Percentiles rank a stretch among this genome's conserved stretches.
These are phyloP conservation scores for Salix brachista DNA, from an alignment of 345 rosid species.

Conservation along the genomic window DNA sequence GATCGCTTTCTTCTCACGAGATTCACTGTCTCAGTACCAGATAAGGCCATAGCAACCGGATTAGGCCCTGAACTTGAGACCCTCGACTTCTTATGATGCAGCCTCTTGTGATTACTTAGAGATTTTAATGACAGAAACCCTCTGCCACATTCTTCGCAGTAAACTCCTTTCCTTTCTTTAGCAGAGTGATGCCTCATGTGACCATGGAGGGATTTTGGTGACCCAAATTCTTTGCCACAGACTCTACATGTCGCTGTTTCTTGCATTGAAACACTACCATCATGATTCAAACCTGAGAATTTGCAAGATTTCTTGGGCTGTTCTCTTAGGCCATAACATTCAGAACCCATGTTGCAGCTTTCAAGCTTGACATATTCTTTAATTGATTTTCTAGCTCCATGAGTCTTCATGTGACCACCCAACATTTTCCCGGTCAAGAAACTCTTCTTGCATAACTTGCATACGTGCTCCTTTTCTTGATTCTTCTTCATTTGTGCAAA, in stretches of 20 bases:
- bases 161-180: slow-evolving; percentile 33
- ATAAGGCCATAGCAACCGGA: slow-evolving; percentile 21
- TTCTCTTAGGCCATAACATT: slow-evolving; percentile 48
- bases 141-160: slow-evolving; percentile 48
- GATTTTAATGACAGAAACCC: slow-evolving; percentile 35
- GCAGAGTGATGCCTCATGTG: slow-evolving; percentile 53
- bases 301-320: slow-evolving; percentile 66
- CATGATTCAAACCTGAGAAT: slow-evolving; percentile 27
- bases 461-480: slow-evolving; percentile 22
- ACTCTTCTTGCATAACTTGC: slow-evolving; percentile 29
- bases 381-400: slow-evolving; percentile 9
- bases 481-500: slow-evolving; percentile 17
- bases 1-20: slow-evolving; percentile 48
- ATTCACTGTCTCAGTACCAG: slow-evolving; percentile 18
- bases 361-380: slow-evolving; percentile 15
- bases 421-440: slow-evolving; percentile 31
- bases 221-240: slow-evolving; percentile 38
- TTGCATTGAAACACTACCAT: slow-evolving; percentile 1
- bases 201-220: slow-evolving; percentile 41
- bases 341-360: slow-evolving; percentile 20
- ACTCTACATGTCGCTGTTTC: slow-evolving; percentile 22
- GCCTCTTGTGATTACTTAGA: slow-evolving; percentile 33
- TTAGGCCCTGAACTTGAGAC: slow-evolving; percentile 10
- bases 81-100: slow-evolving; percentile 18
- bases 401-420: slow-evolving; percentile 39